These are phyloP conservation scores for Candida manassasensis DNA, from an alignment of 805 yeast species.

Conservation along the genomic window DNA sequence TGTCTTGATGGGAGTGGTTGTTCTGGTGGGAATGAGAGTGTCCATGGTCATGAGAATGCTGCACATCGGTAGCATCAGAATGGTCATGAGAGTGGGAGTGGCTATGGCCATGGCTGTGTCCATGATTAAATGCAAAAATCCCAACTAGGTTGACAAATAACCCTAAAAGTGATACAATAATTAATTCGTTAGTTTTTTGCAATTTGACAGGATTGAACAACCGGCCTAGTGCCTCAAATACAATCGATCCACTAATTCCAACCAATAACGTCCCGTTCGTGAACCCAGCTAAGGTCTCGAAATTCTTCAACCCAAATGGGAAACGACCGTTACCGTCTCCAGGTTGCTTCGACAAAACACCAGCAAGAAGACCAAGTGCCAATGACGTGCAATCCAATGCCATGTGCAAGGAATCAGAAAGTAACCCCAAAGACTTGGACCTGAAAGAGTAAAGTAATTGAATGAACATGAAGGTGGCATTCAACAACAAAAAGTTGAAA, in stretches of 20 bases:
- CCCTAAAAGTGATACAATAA: constrained; percentile 82
- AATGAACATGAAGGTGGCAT: constrained; percentile 89
- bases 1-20: constrained; percentile 7
- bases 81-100: constrained; percentile 43
- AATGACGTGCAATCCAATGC: constrained; percentile 89
- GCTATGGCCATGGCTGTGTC: constrained; percentile 43
- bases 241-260: constrained; percentile 85
- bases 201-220: constrained; percentile 71
- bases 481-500: constrained; percentile 77
- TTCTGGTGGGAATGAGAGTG: constrained; percentile 8
- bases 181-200: constrained; percentile 75
- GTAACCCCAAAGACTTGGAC: constrained; percentile 84
- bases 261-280: constrained; percentile 86
- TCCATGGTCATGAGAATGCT: constrained; percentile 28
- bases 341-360: constrained; percentile 43
- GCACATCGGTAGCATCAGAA: too few relatives aligned
- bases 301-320: constrained; percentile 81
- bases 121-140: constrained; percentile 89
- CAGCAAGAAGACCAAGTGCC: constrained; percentile 85
- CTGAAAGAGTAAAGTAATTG: constrained; percentile 89
- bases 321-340: constrained; percentile 55
- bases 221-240: constrained; percentile 82
- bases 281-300: constrained; percentile 92
- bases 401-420: constrained; percentile 96
- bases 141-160: constrained; percentile 87